Percentiles rank a stretch among this genome's conserved stretches.
Conservation (phyloP, 345 rosid genomes). For the Melastoma malabathricum region DNA sequence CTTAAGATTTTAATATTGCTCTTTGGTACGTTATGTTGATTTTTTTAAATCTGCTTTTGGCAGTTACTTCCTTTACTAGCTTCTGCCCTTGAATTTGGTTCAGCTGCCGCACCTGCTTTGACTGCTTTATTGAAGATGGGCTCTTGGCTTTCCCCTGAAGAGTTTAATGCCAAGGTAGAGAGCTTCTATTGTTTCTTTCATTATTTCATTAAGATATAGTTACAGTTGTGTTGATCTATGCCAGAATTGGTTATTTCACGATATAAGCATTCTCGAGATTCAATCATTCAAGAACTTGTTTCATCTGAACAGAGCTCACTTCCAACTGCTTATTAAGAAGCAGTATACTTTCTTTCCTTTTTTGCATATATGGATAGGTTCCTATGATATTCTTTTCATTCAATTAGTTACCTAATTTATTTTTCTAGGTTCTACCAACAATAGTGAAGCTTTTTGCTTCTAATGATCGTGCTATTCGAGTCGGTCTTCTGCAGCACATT, state of each 20-base stretch:
- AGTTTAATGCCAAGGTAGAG: conserved; percentile 70
- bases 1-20: background rate
- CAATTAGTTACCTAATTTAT: background rate
- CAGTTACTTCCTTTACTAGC: conserved; percentile 98
- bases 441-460: conserved; percentile 82
- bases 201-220: too few species aligned
- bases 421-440: conserved; percentile 67
- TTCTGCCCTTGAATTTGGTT: conserved; percentile 96
- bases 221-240: too few species aligned
- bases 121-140: conserved; percentile 88
- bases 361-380: conserved; percentile 5
- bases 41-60: conserved; percentile 20
- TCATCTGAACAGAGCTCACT: background rate
- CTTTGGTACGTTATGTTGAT: conserved; percentile 13
- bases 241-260: too few species aligned
- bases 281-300: too few species aligned
- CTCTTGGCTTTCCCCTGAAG: conserved; percentile 87
- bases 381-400: conserved; percentile 4
- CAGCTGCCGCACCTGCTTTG: conserved; percentile 92
- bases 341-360: conserved; percentile 4
- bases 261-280: too few species aligned
- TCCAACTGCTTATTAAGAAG: too few species aligned
- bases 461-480: conserved; percentile 88
- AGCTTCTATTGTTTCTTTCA: background rate
- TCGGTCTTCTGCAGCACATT: conserved; percentile 88